A percentile compares a stretch with the other conserved stretches of the same genome.
phyloP scores from a whole-genome alignment of 306 rosid species.

The Acacia confusa region DNA sequence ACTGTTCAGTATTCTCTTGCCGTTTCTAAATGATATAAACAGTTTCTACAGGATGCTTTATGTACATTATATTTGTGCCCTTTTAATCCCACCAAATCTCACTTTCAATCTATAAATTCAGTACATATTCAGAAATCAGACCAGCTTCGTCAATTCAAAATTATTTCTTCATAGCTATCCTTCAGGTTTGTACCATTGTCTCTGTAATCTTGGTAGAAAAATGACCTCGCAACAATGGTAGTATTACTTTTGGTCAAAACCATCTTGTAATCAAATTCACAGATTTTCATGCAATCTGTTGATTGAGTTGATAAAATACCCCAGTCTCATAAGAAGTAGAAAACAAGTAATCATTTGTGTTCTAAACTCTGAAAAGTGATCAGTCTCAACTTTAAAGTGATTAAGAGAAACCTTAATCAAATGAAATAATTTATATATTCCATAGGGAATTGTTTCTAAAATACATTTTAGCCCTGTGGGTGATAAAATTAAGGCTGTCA shows the following conservation, averaged over 20 bases:
- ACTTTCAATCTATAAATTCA: conserved; percentile 12
- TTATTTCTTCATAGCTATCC: conserved; percentile 22
- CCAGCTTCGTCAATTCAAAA: conserved; percentile 28
- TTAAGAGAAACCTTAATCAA: no score
- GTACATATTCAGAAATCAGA: conserved; percentile 2
- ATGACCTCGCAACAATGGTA: background rate
- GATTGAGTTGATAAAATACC: no score
- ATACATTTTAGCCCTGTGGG: background rate
- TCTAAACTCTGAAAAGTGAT: no score
- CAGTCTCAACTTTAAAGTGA: no score
- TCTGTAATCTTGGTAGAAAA: background rate
- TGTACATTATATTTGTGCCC: background rate
- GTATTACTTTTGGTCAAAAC: background rate
- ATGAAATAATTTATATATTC: no score
- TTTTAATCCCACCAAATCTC: background rate
- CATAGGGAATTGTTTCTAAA: background rate
- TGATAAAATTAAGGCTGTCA: background rate
- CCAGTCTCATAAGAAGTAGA: no score
- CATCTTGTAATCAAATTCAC: background rate
- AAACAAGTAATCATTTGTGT: no score
- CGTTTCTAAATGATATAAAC: background rate
- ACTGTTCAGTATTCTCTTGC: background rate
- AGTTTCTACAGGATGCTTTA: background rate
- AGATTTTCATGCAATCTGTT: background rate
- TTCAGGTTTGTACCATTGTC: background rate